Evolutionary conservation across 1,284 basidiomycete species (phyloP).

Genomic region (Hemileia vastatrix): DNA sequence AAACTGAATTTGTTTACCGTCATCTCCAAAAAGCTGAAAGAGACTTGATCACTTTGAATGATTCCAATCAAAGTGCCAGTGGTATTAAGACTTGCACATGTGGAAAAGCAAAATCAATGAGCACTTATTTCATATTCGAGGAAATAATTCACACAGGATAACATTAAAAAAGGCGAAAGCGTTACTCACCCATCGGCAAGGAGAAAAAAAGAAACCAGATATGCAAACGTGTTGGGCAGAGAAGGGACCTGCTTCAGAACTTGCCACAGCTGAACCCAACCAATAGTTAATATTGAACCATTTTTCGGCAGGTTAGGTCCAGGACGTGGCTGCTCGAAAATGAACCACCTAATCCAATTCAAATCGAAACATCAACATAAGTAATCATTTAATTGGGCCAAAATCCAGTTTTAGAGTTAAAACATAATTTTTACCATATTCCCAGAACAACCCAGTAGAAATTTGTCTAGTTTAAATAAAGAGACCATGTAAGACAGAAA

Average conservation of each 20-base stretch:
- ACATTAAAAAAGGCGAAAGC: no score
- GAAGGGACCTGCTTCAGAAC: constrained; percentile 5
- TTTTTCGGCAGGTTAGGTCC: constrained; percentile 7
- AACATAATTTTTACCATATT: no score
- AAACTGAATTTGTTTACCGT: constrained; percentile 2
- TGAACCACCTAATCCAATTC: constrained; percentile 24
- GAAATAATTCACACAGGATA: no score
- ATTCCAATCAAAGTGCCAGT: constrained; percentile 18
- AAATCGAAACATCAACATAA: no score
- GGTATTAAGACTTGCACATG: constrained; percentile 23
- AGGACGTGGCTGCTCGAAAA: constrained; percentile 17
- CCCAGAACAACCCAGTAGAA: constrained; percentile 17
- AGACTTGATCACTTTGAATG: constrained; percentile 11
- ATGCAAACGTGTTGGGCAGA: constrained; percentile 14
- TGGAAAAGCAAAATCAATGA: no score
- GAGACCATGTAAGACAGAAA: background rate
- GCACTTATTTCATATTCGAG: no score
- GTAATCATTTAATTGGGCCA: no score
- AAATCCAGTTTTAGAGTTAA: no score
- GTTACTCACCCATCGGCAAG: constrained; percentile 19
- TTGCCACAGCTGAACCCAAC: constrained; percentile 10
- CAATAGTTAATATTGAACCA: constrained; percentile 7
- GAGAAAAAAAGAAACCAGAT: constrained; percentile 20
- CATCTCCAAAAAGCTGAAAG: constrained; percentile 17
- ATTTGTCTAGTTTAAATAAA: constrained; percentile 1